Conservation (phyloP, 768 basidiomycete species). For the Tricholoma saponaceum region DNA sequence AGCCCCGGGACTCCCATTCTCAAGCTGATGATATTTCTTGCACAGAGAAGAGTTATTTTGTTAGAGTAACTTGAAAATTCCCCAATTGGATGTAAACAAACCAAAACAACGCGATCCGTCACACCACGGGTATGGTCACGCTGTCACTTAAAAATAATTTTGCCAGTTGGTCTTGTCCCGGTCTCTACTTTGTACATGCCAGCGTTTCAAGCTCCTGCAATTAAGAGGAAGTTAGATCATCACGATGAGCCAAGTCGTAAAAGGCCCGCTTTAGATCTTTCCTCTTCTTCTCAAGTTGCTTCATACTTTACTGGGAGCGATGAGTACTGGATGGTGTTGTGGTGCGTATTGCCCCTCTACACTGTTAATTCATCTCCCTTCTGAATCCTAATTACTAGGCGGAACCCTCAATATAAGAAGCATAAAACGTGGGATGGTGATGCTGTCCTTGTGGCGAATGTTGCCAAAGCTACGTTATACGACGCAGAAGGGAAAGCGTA, state of each 20-base stretch:
- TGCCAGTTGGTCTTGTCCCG: too few relatives aligned
- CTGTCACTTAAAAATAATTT: too few relatives aligned
- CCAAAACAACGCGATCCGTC: slow-evolving; percentile 3
- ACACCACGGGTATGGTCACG: slow-evolving; percentile 8
- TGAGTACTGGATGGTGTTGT: slow-evolving; percentile 76
- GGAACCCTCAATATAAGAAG: slow-evolving; percentile 70
- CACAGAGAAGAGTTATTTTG: neutral
- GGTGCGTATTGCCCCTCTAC: slow-evolving; percentile 35
- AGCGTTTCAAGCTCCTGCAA: slow-evolving; percentile 24
- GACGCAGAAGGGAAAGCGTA: slow-evolving; percentile 66
- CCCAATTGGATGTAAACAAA: neutral
- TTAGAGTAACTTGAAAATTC: too few relatives aligned
- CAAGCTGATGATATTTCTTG: neutral
- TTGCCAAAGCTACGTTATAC: slow-evolving; percentile 45
- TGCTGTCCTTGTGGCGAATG: slow-evolving; percentile 54
- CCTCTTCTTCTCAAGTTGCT: neutral
- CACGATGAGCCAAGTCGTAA: slow-evolving; percentile 26
- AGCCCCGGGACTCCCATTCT: slow-evolving; percentile 27
- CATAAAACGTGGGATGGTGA: slow-evolving; percentile 92
- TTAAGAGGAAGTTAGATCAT: slow-evolving; percentile 34
- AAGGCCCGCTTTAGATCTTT: slow-evolving; percentile 20
- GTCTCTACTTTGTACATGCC: slow-evolving; percentile 20
- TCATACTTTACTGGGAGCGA: slow-evolving; percentile 15
- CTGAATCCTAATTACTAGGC: slow-evolving; percentile 33
- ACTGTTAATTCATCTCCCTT: neutral